Evolutionary conservation across 2,329 filamentous ascomycete species (phyloP).

Genomic region (Verticillium nubilum): DNA sequence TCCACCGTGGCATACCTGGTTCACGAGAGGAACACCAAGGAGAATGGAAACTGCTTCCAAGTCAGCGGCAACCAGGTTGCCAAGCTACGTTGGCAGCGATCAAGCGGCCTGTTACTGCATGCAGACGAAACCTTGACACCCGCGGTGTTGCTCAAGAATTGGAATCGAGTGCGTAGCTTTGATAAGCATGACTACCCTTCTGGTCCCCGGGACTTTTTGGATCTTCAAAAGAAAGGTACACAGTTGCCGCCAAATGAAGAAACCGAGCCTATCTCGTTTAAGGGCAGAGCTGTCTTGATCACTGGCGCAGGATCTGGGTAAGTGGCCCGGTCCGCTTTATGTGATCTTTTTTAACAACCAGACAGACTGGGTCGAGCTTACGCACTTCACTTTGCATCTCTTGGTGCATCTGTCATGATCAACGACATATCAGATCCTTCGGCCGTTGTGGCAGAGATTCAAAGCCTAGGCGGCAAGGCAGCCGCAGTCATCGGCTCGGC

Average conservation of each 20-base stretch:
- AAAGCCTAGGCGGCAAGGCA: conserved; percentile 81
- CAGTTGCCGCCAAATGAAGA: conserved; percentile 68
- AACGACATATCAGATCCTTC: conserved; percentile 96
- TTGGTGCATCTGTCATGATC: conserved; percentile 80
- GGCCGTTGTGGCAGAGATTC: conserved; percentile 85
- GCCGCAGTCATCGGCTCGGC: conserved; percentile 90
- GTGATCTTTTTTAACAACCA: conserved; percentile 4
- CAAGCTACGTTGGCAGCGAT: conserved; percentile 93
- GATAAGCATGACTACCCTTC: conserved; percentile 75
- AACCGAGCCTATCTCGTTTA: conserved; percentile 73
- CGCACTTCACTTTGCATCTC: conserved; percentile 78
- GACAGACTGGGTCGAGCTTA: conserved; percentile 82
- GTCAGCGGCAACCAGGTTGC: conserved; percentile 87
- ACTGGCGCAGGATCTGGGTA: conserved; percentile 81
- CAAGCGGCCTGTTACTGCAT: conserved; percentile 83
- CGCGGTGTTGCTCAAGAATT: conserved; percentile 81
- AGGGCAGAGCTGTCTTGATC: conserved; percentile 77
- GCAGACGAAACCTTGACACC: conserved; percentile 85
- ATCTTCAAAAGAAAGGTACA: conserved; percentile 75
- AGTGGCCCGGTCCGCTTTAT: conserved; percentile 16
- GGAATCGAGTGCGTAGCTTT: conserved; percentile 84
- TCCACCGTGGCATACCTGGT: conserved; percentile 85
- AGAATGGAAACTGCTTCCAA: conserved; percentile 90
- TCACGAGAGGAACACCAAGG: conserved; percentile 75
- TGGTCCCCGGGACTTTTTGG: conserved; percentile 83